phyloP scores from a whole-genome alignment of 2,329 filamentous ascomycete species.

The Parastagonospora avenae region DNA sequence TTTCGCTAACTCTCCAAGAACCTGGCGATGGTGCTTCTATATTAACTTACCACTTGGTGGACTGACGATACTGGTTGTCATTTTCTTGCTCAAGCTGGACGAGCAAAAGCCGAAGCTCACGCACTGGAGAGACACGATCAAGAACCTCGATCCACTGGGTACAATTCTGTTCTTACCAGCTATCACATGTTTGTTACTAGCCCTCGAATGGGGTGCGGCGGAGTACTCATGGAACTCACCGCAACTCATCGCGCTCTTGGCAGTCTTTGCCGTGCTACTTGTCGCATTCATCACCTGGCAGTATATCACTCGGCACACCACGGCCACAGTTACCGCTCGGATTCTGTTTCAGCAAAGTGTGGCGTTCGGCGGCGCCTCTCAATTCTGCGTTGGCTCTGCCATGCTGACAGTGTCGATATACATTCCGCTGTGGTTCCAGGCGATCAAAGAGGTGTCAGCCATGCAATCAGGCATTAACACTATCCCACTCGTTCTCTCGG shows the following conservation, averaged over 20 bases:
- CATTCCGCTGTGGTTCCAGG: slow-evolving; percentile 54
- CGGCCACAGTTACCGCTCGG: slow-evolving; percentile 50
- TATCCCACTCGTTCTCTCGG: slow-evolving; percentile 52
- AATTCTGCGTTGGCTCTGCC: slow-evolving; percentile 48
- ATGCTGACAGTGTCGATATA: slow-evolving; percentile 49
- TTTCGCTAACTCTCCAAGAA: slow-evolving; percentile 2
- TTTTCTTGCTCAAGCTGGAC: slow-evolving; percentile 40
- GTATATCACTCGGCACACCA: slow-evolving; percentile 44
- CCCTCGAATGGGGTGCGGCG: slow-evolving; percentile 55
- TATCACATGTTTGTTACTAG: slow-evolving; percentile 53
- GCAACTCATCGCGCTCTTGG: slow-evolving; percentile 50
- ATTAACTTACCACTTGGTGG: slow-evolving; percentile 61
- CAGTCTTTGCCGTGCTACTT: slow-evolving; percentile 48
- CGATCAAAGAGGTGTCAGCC: slow-evolving; percentile 51
- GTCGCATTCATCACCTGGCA: slow-evolving; percentile 48
- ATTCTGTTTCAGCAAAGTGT: slow-evolving; percentile 51
- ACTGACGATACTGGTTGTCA: slow-evolving; percentile 44
- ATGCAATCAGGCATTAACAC: slow-evolving; percentile 53
- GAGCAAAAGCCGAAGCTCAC: slow-evolving; percentile 37
- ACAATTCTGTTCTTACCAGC: slow-evolving; percentile 49
- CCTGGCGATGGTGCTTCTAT: slow-evolving; percentile 54
- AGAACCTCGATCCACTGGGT: slow-evolving; percentile 51
- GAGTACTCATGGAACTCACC: slow-evolving; percentile 51
- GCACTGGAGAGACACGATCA: slow-evolving; percentile 37
- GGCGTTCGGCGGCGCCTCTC: slow-evolving; percentile 45